Percentiles rank a stretch among this genome's conserved stretches.
Conservation (phyloP, 139 green algal genomes). For the Volvox africanus region DNA sequence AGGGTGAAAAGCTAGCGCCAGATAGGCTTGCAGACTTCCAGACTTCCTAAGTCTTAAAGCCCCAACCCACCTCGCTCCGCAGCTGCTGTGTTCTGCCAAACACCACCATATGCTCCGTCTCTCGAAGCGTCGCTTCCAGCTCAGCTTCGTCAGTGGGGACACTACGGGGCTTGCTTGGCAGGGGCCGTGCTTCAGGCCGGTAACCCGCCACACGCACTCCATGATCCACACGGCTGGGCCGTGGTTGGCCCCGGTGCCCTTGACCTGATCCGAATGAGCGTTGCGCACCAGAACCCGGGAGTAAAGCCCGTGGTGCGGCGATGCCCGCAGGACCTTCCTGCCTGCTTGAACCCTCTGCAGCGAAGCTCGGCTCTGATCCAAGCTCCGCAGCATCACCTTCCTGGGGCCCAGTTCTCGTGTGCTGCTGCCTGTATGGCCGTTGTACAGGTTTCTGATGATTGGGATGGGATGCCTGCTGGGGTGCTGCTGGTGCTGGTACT, state of each 20-base stretch:
- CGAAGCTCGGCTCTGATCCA: too few relatives aligned
- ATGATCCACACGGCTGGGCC: neutral
- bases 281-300: too few relatives aligned
- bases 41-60: neutral
- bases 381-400: too few relatives aligned
- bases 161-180: constrained; percentile 28
- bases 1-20: too few relatives aligned
- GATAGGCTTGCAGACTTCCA: too few relatives aligned
- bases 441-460: neutral
- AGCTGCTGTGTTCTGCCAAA: constrained; percentile 8
- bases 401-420: too few relatives aligned
- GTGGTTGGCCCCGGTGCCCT: neutral
- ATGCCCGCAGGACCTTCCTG: too few relatives aligned
- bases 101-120: constrained; percentile 34
- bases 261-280: neutral
- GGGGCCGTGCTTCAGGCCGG: neutral
- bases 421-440: too few relatives aligned
- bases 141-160: neutral
- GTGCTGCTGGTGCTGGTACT: too few relatives aligned
- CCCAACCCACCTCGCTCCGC: constrained; percentile 23
- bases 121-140: neutral
- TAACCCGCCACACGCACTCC: neutral
- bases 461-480: neutral
- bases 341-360: too few relatives aligned
- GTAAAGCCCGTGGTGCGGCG: too few relatives aligned